phyloP scores from a whole-genome alignment of 495 filamentous ascomycete genomes.

The Xylaria sp. region DNA sequence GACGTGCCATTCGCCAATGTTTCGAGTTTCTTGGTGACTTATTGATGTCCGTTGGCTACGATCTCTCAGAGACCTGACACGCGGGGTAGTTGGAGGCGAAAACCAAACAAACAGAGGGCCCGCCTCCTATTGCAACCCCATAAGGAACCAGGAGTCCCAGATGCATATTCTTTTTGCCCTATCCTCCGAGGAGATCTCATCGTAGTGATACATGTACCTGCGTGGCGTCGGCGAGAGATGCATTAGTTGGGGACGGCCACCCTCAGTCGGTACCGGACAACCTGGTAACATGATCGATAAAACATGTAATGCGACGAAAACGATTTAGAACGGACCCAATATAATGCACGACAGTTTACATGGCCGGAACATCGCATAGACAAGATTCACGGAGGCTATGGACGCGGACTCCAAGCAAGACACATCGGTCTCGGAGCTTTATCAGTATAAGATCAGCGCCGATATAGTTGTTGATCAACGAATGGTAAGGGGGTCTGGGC shows the following conservation, averaged over 20 bases:
- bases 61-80: conserved; percentile 2
- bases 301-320: neutral
- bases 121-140: conserved; percentile 14
- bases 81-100: conserved; percentile 9
- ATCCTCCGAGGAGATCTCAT: conserved; percentile 8
- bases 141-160: too few species aligned
- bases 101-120: neutral
- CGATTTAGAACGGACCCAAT: neutral
- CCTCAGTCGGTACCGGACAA: neutral
- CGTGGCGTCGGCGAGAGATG: conserved; percentile 7
- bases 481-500: conserved; percentile 7
- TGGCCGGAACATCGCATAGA: neutral
- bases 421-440: conserved; percentile 6
- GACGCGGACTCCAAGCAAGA: neutral
- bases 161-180: neutral
- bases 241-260: conserved; percentile 5
- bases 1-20: neutral
- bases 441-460: conserved; percentile 18
- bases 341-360: neutral
- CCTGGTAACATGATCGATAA: neutral
- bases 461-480: conserved; percentile 11
- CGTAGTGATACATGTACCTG: conserved; percentile 15
- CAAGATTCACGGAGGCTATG: neutral
- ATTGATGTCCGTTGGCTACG: neutral
- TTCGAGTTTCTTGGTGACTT: neutral